Percentiles rank a stretch among this genome's conserved stretches.
These are phyloP conservation scores for Leersia perrieri DNA, from an alignment of 176 grass and related monocot species.

Conservation along the genomic window DNA sequence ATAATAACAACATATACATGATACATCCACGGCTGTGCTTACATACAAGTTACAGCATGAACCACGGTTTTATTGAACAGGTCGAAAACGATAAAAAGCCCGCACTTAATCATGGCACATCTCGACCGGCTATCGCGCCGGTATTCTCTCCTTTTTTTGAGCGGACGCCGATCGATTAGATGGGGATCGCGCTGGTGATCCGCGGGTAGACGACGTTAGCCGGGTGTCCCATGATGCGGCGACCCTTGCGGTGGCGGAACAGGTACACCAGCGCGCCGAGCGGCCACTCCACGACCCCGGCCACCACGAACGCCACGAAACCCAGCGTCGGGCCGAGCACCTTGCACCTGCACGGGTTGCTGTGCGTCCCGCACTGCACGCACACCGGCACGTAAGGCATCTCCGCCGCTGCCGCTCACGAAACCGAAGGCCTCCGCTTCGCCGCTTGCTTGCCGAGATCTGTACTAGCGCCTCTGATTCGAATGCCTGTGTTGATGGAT, in stretches of 20 bases:
- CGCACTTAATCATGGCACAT: neutral
- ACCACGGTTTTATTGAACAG: neutral
- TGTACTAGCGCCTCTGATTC: neutral
- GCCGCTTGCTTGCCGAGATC: neutral
- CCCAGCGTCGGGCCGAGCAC: constrained; percentile 83
- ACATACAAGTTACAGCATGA: neutral
- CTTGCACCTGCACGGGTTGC: constrained; percentile 93
- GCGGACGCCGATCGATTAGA: constrained; percentile 29
- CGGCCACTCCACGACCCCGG: constrained; percentile 82
- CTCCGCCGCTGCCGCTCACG: neutral
- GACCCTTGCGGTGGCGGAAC: constrained; percentile 80
- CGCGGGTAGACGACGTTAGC: constrained; percentile 69
- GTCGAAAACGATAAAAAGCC: neutral
- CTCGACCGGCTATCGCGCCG: neutral
- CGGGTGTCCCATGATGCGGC: constrained; percentile 92
- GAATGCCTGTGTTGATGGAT: neutral
- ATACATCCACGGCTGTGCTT: neutral
- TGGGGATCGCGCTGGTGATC: constrained; percentile 56
- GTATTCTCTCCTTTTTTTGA: neutral
- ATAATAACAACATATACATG: neutral
- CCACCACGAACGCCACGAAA: constrained; percentile 69
- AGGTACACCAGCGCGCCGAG: constrained; percentile 75
- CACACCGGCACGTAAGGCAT: constrained; percentile 49
- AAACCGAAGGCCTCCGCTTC: neutral
- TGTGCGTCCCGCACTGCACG: constrained; percentile 81